These are phyloP conservation scores for Anastatica hierochuntica DNA, from an alignment of 345 rosid species.

Conservation along the genomic window DNA sequence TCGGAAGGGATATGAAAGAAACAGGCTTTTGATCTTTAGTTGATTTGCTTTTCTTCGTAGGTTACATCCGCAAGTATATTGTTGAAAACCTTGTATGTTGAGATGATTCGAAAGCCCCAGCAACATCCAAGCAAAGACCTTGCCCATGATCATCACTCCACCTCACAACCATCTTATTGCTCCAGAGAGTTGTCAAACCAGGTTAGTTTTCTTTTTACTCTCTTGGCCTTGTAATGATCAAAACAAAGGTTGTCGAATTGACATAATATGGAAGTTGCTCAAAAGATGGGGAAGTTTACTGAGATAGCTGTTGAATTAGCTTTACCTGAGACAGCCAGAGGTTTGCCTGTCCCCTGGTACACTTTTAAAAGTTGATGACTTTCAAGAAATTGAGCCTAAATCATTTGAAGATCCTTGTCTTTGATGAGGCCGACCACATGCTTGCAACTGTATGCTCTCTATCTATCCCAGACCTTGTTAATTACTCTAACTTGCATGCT, in stretches of 20 bases:
- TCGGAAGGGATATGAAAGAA: too few species aligned
- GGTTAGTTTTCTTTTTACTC: constrained; percentile 26
- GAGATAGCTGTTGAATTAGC: constrained; percentile 68
- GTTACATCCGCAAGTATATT: constrained; percentile 57
- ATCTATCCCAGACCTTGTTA: too few species aligned
- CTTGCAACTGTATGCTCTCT: too few species aligned
- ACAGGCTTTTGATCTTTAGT: too few species aligned
- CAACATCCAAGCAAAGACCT: constrained; percentile 81
- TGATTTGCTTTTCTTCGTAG: too few species aligned
- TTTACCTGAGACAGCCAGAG: constrained; percentile 51
- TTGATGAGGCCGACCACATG: constrained; percentile 99
- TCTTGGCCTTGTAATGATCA: neutral
- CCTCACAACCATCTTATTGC: constrained; percentile 79
- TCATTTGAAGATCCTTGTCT: constrained; percentile 68
- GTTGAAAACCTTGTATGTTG: constrained; percentile 82
- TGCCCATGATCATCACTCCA: constrained; percentile 90
- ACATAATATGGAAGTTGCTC: constrained; percentile 86
- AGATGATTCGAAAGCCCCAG: constrained; percentile 95
- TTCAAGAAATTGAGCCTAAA: constrained; percentile 43
- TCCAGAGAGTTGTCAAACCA: constrained; percentile 81
- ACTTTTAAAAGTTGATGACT: constrained; percentile 60
- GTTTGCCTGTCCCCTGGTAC: constrained; percentile 70
- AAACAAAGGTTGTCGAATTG: constrained; percentile 6
- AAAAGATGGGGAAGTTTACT: constrained; percentile 84
- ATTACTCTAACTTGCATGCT: too few species aligned